These are phyloP conservation scores for Annona cherimola DNA, from an alignment of 164 flowering plant genomes.

Conservation along the genomic window DNA sequence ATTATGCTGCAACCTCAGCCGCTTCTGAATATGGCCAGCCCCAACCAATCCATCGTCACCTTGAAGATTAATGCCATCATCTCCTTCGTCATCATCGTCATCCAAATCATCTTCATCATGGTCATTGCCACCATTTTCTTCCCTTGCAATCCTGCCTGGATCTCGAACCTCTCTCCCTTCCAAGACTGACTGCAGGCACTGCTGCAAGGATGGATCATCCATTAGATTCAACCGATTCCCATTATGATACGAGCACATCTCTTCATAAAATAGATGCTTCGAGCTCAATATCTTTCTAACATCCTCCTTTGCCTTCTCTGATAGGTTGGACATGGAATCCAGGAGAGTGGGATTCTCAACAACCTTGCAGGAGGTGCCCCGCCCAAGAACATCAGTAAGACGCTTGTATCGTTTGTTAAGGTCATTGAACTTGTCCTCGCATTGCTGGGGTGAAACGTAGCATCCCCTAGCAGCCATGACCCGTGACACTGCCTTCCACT, in stretches of 20 bases:
- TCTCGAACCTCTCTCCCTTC: conserved; percentile 13
- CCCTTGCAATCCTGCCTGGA: conserved; percentile 20
- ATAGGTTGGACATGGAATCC: conserved; percentile 52
- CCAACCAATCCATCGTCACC: conserved; percentile 10
- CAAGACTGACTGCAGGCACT: conserved; percentile 34
- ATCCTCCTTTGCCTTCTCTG: conserved; percentile 70
- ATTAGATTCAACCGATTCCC: conserved; percentile 42
- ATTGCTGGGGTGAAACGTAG: conserved; percentile 21
- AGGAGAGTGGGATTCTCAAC: conserved; percentile 79
- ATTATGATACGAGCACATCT: conserved; percentile 89
- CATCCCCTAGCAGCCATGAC: conserved; percentile 35
- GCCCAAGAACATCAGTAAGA: conserved; percentile 73
- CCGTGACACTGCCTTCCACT: conserved; percentile 37
- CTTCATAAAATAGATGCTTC: conserved; percentile 74
- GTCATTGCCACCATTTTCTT: conserved; percentile 28
- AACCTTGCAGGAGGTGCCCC: conserved; percentile 64
- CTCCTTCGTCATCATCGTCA: conserved; percentile 10
- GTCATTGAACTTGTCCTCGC: conserved; percentile 50
- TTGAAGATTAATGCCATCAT: conserved; percentile 12
- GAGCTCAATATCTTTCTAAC: conserved; percentile 70
- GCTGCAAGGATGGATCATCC: conserved; percentile 26
- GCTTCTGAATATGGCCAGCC: conserved; percentile 16
- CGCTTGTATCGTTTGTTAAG: conserved; percentile 83
- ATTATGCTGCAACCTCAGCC: conserved; percentile 14
- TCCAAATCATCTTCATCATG: conserved; percentile 16